Percentiles rank a stretch among this genome's conserved stretches.
Evolutionary conservation across 1,284 basidiomycete species (phyloP).

Genomic region (Cryptococcus amylolentus): DNA sequence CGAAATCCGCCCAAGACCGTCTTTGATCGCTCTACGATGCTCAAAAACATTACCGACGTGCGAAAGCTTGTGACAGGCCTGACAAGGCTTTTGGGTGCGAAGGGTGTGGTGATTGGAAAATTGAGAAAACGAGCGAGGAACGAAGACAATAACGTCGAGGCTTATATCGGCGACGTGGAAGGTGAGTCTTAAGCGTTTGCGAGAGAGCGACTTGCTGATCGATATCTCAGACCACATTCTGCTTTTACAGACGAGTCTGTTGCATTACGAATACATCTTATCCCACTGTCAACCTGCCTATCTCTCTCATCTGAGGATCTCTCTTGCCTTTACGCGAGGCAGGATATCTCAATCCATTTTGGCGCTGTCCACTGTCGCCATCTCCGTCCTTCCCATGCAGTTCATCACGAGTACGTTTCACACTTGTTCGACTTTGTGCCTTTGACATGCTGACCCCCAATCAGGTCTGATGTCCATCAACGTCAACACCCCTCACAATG

Average conservation of each 20-base stretch:
- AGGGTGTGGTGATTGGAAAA: constrained; percentile 76
- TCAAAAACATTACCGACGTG: constrained; percentile 72
- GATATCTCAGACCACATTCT: constrained; percentile 74
- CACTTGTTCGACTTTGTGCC: constrained; percentile 24
- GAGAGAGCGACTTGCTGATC: background rate
- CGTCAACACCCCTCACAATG: constrained; percentile 52
- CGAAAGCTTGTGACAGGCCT: constrained; percentile 79
- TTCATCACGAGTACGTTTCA: constrained; percentile 58
- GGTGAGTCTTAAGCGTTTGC: constrained; percentile 54
- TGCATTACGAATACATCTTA: constrained; percentile 84
- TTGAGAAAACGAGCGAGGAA: constrained; percentile 64
- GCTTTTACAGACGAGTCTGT: constrained; percentile 76
- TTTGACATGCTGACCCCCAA: background rate
- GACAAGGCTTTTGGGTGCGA: constrained; percentile 70
- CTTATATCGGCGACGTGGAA: constrained; percentile 90
- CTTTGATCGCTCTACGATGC: constrained; percentile 51
- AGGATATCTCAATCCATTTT: constrained; percentile 67
- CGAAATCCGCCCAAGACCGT: constrained; percentile 19
- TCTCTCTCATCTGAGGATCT: constrained; percentile 68
- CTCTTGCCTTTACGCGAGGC: constrained; percentile 60
- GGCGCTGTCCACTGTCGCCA: constrained; percentile 63
- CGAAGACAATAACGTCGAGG: constrained; percentile 62
- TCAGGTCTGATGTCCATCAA: constrained; percentile 66
- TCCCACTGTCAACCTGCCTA: constrained; percentile 84
- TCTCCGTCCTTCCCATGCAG: constrained; percentile 68